These are phyloP conservation scores for Acanthamoeba castellanii DNA, from an alignment of 208 protist species.

Conservation along the genomic window DNA sequence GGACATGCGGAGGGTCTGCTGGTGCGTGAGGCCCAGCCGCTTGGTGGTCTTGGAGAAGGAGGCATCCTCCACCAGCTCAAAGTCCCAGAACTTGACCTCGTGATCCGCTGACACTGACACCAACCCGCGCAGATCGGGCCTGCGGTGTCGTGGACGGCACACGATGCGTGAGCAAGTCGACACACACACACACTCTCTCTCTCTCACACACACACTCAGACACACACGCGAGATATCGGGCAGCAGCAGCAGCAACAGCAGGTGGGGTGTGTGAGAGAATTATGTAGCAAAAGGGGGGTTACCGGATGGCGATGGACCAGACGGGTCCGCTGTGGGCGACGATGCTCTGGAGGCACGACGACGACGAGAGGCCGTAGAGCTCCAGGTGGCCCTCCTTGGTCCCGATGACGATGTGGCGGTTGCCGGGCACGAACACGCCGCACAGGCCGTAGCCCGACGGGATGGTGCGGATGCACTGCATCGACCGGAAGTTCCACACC, in stretches of 20 bases:
- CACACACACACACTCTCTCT: too few species aligned
- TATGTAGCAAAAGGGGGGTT: too few species aligned
- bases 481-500: constrained; percentile 89
- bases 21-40: constrained; percentile 75
- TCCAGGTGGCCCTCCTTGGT: constrained; percentile 85
- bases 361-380: constrained; percentile 86
- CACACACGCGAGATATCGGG: too few species aligned
- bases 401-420: constrained; percentile 87
- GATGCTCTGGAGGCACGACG: constrained; percentile 78
- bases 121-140: constrained; percentile 78
- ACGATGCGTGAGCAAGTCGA: too few species aligned
- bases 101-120: constrained; percentile 83
- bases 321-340: constrained; percentile 80
- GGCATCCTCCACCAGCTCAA: constrained; percentile 84
- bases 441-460: constrained; percentile 88
- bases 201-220: too few species aligned
- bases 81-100: constrained; percentile 92
- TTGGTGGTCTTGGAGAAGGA: constrained; percentile 61
- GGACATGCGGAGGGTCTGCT: constrained; percentile 94
- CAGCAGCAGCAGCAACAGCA: too few species aligned
- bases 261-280: too few species aligned
- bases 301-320: constrained; percentile 82
- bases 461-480: constrained; percentile 84
- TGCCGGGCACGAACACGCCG: constrained; percentile 89
- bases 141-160: too few species aligned